Base-by-base conservation (phyloP, 1,284 basidiomycete species). In the Lentinula novae-zelandiae region DNA sequence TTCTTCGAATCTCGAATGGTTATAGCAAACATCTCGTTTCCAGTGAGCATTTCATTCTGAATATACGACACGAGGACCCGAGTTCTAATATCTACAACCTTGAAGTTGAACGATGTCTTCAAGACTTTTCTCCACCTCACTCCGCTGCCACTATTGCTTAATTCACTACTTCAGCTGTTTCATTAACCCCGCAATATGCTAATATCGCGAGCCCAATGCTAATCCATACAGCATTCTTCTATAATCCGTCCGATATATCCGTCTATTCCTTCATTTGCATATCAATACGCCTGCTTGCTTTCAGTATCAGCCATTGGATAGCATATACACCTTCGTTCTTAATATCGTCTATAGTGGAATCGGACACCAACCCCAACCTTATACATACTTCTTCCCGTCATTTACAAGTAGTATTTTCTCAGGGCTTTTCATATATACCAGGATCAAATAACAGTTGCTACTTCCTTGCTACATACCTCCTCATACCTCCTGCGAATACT, bases 11-110 rank as follows among this genome's bases (percentile, higher is more conserved):
- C 66, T 85, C 87, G 27, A 85, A 82, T 68, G 81, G 84, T 31
- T 89, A 91, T 70, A 44, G 82, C 74, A 91, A 92, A 73, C 90
- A 93, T 69, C 81, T 94, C 58, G 79, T 82, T 53, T 85, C 92
- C 46, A 92, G 91, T 92, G 71, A 65, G 90, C 31, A 15, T 44
- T 44, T 50, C 12, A 12, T 48, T 27, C 3, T 48, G 9, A 9
- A 34, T 17, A 31, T 12, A 12, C 17, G 27, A 15, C 7, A 10
- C 17, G 20, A 36, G 4, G 9, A 9, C 22, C 27, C 27, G 27
- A n/a, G 42, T 12, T 55, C 13, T 33, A 31, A 42, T 44, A 13
- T 17, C 33, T 31, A 2, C 13, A 20, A 57, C 62, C 22, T 56
- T 52, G 12, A 60, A 91, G 89, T 91, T 65, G 89, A 91, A 70